These are phyloP conservation scores for Talaromyces sp. DNA, from an alignment of 2,329 filamentous ascomycete genomes.

Conservation along the genomic window DNA sequence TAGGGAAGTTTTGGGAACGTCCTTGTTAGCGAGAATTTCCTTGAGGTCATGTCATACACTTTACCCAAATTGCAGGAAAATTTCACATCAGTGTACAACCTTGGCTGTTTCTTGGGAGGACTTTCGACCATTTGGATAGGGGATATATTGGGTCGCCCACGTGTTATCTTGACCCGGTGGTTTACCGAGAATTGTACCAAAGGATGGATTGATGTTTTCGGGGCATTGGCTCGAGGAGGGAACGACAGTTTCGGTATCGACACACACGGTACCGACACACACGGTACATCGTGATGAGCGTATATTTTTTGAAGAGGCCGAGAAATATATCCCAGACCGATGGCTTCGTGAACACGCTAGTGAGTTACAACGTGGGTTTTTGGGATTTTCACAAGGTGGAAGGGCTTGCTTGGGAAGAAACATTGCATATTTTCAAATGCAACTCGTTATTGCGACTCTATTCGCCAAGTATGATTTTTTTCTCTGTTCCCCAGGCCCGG, in stretches of 20 bases:
- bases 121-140: too few relatives aligned
- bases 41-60: too few relatives aligned
- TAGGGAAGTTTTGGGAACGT: too few relatives aligned
- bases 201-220: constrained; percentile 33
- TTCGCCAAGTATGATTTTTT: constrained; percentile 42
- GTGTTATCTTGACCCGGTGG: constrained; percentile 19
- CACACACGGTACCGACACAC: constrained; percentile 27
- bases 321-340: constrained; percentile 28
- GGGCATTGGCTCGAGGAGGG: constrained; percentile 32
- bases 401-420: constrained; percentile 39
- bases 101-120: too few relatives aligned
- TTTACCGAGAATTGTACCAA: constrained; percentile 37
- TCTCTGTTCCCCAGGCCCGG: constrained; percentile 24
- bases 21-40: too few relatives aligned
- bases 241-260: constrained; percentile 15
- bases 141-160: too few relatives aligned
- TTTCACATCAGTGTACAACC: too few relatives aligned
- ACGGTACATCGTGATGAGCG: constrained; percentile 24
- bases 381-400: constrained; percentile 37
- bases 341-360: constrained; percentile 17
- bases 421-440: constrained; percentile 44
- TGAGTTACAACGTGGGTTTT: constrained; percentile 30
- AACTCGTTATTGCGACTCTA: constrained; percentile 39
- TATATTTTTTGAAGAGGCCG: constrained; percentile 23
- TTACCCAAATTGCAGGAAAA: too few relatives aligned